Conservation (phyloP, 441 rosid genomes). For the Kokia cookei region DNA sequence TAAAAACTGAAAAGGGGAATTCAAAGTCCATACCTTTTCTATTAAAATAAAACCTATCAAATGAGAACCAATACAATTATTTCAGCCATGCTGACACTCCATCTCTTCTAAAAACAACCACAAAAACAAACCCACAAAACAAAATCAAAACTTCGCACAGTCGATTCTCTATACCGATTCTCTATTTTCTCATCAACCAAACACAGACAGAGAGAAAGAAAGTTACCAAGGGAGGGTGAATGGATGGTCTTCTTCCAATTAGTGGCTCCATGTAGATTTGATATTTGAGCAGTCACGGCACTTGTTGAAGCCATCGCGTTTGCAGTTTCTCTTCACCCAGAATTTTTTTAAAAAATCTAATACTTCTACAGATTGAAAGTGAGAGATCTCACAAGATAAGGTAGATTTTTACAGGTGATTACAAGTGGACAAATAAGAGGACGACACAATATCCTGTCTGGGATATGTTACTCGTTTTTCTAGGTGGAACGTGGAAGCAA, state of each 20-base stretch:
- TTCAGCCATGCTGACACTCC: background rate
- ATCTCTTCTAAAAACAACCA: background rate
- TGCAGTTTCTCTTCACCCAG: background rate
- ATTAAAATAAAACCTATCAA: background rate
- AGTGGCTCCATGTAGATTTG: slow-evolving; percentile 12
- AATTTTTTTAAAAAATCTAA: background rate
- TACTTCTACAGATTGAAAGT: background rate
- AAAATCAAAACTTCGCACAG: background rate
- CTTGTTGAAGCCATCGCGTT: slow-evolving; percentile 40
- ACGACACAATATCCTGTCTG: background rate
- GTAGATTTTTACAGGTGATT: background rate
- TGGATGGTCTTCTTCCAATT: slow-evolving; percentile 27
- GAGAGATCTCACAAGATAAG: background rate
- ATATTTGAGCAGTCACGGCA: slow-evolving; percentile 20
- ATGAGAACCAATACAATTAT: background rate
- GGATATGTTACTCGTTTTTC: background rate
- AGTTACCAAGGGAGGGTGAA: slow-evolving; percentile 26
- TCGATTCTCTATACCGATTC: background rate
- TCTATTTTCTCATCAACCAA: background rate
- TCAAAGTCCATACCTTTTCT: background rate
- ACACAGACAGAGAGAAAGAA: slow-evolving; percentile 3
- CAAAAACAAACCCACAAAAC: background rate
- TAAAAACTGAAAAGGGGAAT: background rate
- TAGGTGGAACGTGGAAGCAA: background rate
- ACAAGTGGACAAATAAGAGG: background rate